These are phyloP conservation scores for Cercospora zeina DNA, from an alignment of 2,329 filamentous ascomycete species.

Conservation along the genomic window DNA sequence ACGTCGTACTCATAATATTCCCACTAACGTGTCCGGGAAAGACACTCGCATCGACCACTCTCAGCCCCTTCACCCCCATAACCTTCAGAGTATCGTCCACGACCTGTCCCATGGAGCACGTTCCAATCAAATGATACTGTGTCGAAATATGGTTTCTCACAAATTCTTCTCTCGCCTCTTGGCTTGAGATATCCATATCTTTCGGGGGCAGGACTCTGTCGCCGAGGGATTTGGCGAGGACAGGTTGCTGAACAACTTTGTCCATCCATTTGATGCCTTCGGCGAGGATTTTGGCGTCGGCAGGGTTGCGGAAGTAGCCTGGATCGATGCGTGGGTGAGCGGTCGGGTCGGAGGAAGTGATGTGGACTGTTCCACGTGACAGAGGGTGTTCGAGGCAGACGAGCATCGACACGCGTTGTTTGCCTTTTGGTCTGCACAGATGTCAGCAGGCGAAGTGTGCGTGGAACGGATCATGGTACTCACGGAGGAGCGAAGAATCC, in stretches of 20 bases:
- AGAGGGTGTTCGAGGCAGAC: constrained; percentile 37
- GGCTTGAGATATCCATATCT: constrained; percentile 31
- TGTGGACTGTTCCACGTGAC: constrained; percentile 38
- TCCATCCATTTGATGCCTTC: constrained; percentile 44
- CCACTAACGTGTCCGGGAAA: constrained; percentile 39
- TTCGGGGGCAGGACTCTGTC: constrained; percentile 41
- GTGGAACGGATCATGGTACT: not conserved
- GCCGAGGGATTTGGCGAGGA: constrained; percentile 47
- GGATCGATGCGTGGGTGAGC: constrained; percentile 39
- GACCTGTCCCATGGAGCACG: constrained; percentile 42
- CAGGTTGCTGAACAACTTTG: constrained; percentile 47
- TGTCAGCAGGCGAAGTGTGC: not conserved
- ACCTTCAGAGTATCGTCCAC: constrained; percentile 38
- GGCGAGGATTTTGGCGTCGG: constrained; percentile 39
- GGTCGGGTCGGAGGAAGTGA: constrained; percentile 32
- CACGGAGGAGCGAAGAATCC: constrained; percentile 39
- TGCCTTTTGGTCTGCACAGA: constrained; percentile 31
- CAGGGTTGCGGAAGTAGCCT: constrained; percentile 37
- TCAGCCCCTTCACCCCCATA: constrained; percentile 35
- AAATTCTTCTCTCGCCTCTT: constrained; percentile 35
- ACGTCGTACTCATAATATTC: constrained; percentile 39
- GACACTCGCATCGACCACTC: constrained; percentile 42
- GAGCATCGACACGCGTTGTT: constrained; percentile 37
- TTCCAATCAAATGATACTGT: constrained; percentile 47
- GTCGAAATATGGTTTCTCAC: constrained; percentile 37